Base-by-base conservation (phyloP, 495 filamentous ascomycete species). In the Trichocladium uniseriatum region DNA sequence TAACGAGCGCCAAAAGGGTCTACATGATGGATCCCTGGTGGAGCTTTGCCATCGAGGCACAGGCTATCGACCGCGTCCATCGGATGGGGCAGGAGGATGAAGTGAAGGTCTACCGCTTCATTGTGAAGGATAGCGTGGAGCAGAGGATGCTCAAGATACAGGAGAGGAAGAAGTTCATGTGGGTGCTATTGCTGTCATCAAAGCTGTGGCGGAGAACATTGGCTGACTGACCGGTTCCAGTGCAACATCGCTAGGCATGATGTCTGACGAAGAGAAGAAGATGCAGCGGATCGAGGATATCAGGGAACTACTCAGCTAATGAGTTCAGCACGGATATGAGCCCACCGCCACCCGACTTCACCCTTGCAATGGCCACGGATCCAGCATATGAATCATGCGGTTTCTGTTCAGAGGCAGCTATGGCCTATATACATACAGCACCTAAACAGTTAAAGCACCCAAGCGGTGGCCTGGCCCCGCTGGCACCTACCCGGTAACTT, bases 1-100 rank as follows among this genome's bases (percentile, higher is more conserved):
- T 99, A 37, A 96, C 90, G 4, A 78, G 79, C 45, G 92, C 92
- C 14, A 86, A 81, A 54, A 72, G 85, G 45, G 94, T 97, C 10
- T 96, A 83, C 63, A 89, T 99, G 84, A 95, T 96, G 91, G 94
- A 99, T 66, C 91, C 94, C 0, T 99, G 94, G 94, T 99, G 94
- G 94, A 92, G 87, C 54, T 96, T 87, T 63, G 90, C 94, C 3
- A 81, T 97, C 20, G 94, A 99, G 65, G 88, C 89, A 9, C 94
- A 99, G 64, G 94, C 94, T 20, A 95, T 99, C 55, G 94, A 99
- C 70, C 84, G 94, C 4, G 89, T 99, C n/a, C 94, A 99, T 68
- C 80, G 94, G 8, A 95, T 99, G 91, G 94, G 94, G 0, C 94
- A 99, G 62, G 78, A 82, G 27, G 77, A 82, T 27, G 87, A 90